Evolutionary conservation across 768 basidiomycete species (phyloP).

Genomic region (Rhizopogon rudus): DNA sequence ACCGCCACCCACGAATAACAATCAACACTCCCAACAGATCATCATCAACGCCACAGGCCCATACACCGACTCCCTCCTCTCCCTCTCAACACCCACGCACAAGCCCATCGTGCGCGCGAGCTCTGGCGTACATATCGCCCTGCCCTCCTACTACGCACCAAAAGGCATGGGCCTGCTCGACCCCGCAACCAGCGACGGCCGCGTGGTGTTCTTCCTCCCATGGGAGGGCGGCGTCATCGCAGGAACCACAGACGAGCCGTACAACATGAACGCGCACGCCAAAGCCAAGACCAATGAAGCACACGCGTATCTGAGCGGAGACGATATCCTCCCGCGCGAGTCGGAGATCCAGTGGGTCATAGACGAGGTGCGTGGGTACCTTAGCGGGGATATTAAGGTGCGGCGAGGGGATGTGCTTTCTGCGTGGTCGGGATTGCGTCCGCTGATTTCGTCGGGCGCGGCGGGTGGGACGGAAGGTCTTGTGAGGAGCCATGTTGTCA

Average conservation of each 20-base stretch:
- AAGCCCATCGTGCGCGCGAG: constrained; percentile 89
- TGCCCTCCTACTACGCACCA: constrained; percentile 96
- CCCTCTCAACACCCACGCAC: constrained; percentile 72
- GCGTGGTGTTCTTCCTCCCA: constrained; percentile 98
- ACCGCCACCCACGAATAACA: background rate
- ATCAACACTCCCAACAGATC: constrained; percentile 42
- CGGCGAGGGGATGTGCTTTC: constrained; percentile 91
- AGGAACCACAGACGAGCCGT: constrained; percentile 89
- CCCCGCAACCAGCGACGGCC: constrained; percentile 91
- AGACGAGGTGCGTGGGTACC: constrained; percentile 86
- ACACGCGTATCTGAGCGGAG: constrained; percentile 7
- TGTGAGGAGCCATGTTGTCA: constrained; percentile 91
- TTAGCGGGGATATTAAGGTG: constrained; percentile 90
- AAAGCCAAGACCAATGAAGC: background rate
- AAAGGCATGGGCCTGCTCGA: constrained; percentile 93
- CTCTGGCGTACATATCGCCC: constrained; percentile 92
- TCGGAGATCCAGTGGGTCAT: constrained; percentile 97
- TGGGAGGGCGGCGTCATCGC: constrained; percentile 99
- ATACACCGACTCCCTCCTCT: constrained; percentile 81
- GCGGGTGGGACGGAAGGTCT: constrained; percentile 78
- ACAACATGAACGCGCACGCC: constrained; percentile 46
- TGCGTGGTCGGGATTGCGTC: constrained; percentile 91
- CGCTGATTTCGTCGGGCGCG: constrained; percentile 85
- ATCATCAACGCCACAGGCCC: constrained; percentile 97
- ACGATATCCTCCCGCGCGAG: constrained; percentile 79